Percentiles rank a stretch among this genome's conserved stretches.
Conservation (phyloP, 345 rosid genomes). For the Reutealis trisperma region DNA sequence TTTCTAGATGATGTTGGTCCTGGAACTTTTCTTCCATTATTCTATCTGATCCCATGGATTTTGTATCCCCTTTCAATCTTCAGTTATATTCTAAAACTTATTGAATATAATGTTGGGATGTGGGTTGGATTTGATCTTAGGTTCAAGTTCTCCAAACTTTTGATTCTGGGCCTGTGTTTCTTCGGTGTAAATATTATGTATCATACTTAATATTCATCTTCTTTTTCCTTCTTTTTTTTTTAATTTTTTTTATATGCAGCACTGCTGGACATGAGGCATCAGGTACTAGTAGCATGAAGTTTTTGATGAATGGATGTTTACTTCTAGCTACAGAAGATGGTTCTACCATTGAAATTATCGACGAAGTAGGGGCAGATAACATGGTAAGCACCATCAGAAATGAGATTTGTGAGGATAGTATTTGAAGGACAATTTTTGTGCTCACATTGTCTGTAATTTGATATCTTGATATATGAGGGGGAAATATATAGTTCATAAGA, state of each 20-base stretch:
- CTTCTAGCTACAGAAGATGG: slow-evolving; percentile 54
- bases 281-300: slow-evolving; percentile 54
- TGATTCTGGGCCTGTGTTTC: too few species aligned
- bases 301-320: slow-evolving; percentile 54
- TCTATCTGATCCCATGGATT: not conserved
- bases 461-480: not conserved
- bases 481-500: not conserved
- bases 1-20: slow-evolving; percentile 3
- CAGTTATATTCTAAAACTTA: not conserved
- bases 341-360: slow-evolving; percentile 43
- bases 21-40: not conserved
- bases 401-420: not conserved
- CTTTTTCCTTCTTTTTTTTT: not conserved
- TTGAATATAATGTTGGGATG: not conserved
- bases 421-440: not conserved
- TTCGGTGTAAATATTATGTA: not conserved
- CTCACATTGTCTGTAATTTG: not conserved
- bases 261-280: slow-evolving; percentile 57
- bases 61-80: not conserved
- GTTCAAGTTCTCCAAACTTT: too few species aligned
- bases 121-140: not conserved
- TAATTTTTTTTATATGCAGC: slow-evolving; percentile 27
- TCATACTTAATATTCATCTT: not conserved
- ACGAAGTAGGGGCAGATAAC: slow-evolving; percentile 50
- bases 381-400: slow-evolving; percentile 33